Evolutionary conservation across 1,139 yeast species (phyloP).

Genomic region (Diutina mesorugosa): DNA sequence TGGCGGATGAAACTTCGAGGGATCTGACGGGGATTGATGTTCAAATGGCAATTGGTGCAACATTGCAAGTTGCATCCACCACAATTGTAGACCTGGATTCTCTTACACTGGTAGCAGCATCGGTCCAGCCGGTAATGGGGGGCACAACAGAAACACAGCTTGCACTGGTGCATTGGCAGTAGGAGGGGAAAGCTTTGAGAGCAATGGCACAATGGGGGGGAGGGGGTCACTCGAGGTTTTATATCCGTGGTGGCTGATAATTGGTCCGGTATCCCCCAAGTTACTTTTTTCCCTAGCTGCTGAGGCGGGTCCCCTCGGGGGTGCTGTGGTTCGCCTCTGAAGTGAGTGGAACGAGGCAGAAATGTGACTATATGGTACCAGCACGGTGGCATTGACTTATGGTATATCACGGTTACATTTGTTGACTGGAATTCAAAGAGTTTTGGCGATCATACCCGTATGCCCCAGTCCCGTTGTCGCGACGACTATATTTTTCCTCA

Average conservation of each 20-base stretch:
- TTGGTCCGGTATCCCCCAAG: not conserved
- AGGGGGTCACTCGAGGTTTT: not conserved
- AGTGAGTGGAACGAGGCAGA: not conserved
- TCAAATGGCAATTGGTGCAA: not conserved
- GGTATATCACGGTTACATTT: too few species aligned
- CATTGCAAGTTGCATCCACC: not conserved
- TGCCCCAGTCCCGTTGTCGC: too few species aligned
- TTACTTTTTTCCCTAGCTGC: not conserved
- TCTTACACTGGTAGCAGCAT: constrained; percentile 1
- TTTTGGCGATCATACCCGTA: too few species aligned
- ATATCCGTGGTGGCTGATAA: not conserved
- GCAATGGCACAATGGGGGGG: too few species aligned
- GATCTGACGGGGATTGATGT: not conserved
- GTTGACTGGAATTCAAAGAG: too few species aligned
- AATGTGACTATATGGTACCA: too few species aligned
- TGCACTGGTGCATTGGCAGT: not conserved
- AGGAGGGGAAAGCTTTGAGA: too few species aligned
- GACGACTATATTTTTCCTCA: too few species aligned
- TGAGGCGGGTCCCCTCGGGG: not conserved
- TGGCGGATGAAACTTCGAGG: constrained; percentile 1
- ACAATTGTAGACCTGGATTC: not conserved
- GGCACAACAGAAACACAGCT: constrained; percentile 2
- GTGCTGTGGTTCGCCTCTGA: not conserved
- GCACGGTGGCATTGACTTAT: too few species aligned
- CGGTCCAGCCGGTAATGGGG: not conserved